Base-by-base conservation (phyloP, 202 grass and related monocot species). In the Saccharum hybrid region DNA sequence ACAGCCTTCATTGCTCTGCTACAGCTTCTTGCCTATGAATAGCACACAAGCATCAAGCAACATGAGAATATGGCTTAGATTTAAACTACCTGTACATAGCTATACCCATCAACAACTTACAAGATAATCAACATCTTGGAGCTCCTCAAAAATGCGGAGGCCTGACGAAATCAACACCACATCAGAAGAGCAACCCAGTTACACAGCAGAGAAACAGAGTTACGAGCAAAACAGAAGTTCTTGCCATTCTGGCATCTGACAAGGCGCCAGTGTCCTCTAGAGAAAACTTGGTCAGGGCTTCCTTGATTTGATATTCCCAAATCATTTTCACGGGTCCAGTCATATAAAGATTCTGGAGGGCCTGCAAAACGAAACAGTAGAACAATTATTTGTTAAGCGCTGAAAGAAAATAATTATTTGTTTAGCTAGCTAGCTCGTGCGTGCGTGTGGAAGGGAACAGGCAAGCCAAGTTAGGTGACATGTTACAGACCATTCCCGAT, bases 1-100 rank as follows among this genome's bases (percentile, higher is more conserved):
- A 98, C 96, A 85, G 96, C 96, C 88, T 91, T 98, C 96, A 98
- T 98, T 88, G 96, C 90, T 88, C 83, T 91, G 76, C 96, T 92
- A 87, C 96, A 98, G 64, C 92, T 93, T 85, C 90, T 95, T 84
- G 96, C 82, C 96, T 98, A 60, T 23, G 22, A 56, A 81, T 82
- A 72, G 61, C 75, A 81, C 41, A 89, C 72, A 85, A 84, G 28
- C 63, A 74, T 88, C 30, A 86, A 54, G 33, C 31, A 92, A 70
- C 22, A 88, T 83, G 49, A 51, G 86, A 81, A 88, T 70, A n/a
- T 22, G 37, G 19, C 37, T 85, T 66, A 67, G 11, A 78, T 43
- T 76, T 31, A 28, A 75, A 82, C 48, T 59, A 65, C 39, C 9
- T 76, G 57, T 80, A 46, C 72, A 84, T 89, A 72, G 34, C 22